Conservation (phyloP, 805 yeast genomes). For the Kazachstania psychrophila region DNA sequence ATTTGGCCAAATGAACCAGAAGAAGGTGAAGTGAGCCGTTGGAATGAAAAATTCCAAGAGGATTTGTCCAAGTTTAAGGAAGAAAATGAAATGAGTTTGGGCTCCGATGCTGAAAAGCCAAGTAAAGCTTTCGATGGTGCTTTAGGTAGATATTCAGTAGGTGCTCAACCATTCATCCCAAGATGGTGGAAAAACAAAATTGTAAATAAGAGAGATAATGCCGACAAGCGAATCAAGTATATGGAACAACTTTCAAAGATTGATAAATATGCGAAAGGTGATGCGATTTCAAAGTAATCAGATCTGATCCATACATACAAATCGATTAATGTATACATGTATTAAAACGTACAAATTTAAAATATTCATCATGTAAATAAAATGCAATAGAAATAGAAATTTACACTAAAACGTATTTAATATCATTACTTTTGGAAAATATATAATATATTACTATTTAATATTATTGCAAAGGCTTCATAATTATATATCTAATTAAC, state of each 20-base stretch:
- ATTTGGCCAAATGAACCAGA: conserved; percentile 74
- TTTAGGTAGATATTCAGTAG: conserved; percentile 46
- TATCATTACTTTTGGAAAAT: too few species aligned
- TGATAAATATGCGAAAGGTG: conserved; percentile 1
- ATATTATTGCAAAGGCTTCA: too few species aligned
- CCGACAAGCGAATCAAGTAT: conserved; percentile 9
- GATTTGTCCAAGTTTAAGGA: conserved; percentile 46
- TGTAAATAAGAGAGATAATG: conserved; percentile 35
- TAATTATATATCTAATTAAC: too few species aligned
- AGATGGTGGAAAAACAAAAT: conserved; percentile 36
- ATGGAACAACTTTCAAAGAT: conserved; percentile 10
- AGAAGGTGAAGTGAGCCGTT: conserved; percentile 32
- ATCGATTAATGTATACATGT: not conserved
- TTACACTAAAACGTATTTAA: not conserved
- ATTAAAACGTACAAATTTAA: not conserved
- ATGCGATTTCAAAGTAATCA: not conserved
- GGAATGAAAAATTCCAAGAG: conserved; percentile 32
- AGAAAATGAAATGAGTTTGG: conserved; percentile 34
- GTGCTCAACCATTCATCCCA: conserved; percentile 60
- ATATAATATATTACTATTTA: too few species aligned
- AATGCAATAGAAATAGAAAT: not conserved
- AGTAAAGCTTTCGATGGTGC: conserved; percentile 65
- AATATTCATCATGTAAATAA: conserved; percentile 3
- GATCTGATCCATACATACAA: not conserved
- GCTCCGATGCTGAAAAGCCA: conserved; percentile 64